These are phyloP conservation scores for Calonectria henricotiae DNA, from an alignment of 2,329 filamentous ascomycete species.

Conservation along the genomic window DNA sequence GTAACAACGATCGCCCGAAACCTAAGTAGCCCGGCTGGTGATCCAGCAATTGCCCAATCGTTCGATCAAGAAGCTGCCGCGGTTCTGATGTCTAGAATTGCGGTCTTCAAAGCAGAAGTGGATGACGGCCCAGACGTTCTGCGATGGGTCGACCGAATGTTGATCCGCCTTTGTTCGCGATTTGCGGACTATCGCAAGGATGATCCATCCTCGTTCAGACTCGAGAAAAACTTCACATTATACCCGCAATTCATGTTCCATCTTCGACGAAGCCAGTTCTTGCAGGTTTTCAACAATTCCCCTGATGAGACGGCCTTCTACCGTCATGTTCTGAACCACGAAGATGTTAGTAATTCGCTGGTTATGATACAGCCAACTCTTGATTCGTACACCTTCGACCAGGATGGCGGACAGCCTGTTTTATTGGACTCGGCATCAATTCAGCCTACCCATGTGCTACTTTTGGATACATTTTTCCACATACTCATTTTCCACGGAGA, in stretches of 20 bases:
- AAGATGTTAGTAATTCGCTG: constrained; percentile 96
- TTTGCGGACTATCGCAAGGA: constrained; percentile 99
- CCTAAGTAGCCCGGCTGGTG: constrained; percentile 92
- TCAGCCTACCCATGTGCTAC: constrained; percentile 91
- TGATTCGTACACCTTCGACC: constrained; percentile 97
- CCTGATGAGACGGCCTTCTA: constrained; percentile 99
- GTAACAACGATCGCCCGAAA: constrained; percentile 95
- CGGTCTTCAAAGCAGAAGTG: constrained; percentile 98
- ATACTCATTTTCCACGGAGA: constrained; percentile 99
- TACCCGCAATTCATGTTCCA: constrained; percentile 99
- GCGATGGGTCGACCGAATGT: constrained; percentile 98
- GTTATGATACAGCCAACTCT: constrained; percentile 99
- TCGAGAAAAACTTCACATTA: constrained; percentile 99
- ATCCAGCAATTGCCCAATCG: constrained; percentile 94
- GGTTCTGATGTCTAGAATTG: constrained; percentile 98
- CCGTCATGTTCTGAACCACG: constrained; percentile 95
- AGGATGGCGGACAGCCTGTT: constrained; percentile 94
- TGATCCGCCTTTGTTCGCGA: constrained; percentile 94
- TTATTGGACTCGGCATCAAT: constrained; percentile 97
- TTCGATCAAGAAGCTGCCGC: constrained; percentile 99
- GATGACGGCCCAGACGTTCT: constrained; percentile 99
- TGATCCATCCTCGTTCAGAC: constrained; percentile 94
- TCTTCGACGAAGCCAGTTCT: constrained; percentile 94
- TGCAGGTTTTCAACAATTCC: constrained; percentile 99
- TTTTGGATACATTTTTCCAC: constrained; percentile 99